Evolutionary conservation across 139 green algal genomes (phyloP).

Genomic region (Coelastrella sp.): DNA sequence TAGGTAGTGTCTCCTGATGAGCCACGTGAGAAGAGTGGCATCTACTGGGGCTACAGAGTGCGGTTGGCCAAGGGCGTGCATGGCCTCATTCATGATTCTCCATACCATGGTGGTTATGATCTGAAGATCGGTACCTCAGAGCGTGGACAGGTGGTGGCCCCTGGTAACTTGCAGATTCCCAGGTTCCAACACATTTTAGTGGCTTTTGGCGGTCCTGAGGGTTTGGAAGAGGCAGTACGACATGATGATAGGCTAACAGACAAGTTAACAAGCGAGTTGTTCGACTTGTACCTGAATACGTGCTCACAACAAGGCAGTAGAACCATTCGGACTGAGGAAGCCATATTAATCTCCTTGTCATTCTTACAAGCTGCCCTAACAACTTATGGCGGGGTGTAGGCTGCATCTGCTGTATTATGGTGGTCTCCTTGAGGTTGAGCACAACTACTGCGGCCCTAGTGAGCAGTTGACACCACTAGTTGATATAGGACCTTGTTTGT

Average conservation of each 20-base stretch:
- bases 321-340: slow-evolving; percentile 91
- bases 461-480: no score
- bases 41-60: slow-evolving; percentile 92
- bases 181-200: slow-evolving; percentile 83
- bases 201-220: slow-evolving; percentile 72
- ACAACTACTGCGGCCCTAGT: no score
- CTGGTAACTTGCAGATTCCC: slow-evolving; percentile 65
- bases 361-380: slow-evolving; percentile 46
- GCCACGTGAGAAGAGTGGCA: slow-evolving; percentile 67
- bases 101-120: slow-evolving; percentile 79
- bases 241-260: slow-evolving; percentile 49
- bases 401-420: no score
- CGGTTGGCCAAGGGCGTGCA: slow-evolving; percentile 77
- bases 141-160: slow-evolving; percentile 54
- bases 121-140: slow-evolving; percentile 74
- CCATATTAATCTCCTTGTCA: slow-evolving; percentile 76
- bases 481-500: no score
- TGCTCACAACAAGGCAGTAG: slow-evolving; percentile 85
- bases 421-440: no score
- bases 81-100: slow-evolving; percentile 68
- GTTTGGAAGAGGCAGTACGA: slow-evolving; percentile 71
- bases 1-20: slow-evolving; percentile 61
- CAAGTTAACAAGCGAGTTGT: slow-evolving; percentile 58
- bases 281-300: slow-evolving; percentile 90
- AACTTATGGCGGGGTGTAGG: neutral